phyloP scores from a whole-genome alignment of 2,329 filamentous ascomycete species.

The Aspergillus amoenus region DNA sequence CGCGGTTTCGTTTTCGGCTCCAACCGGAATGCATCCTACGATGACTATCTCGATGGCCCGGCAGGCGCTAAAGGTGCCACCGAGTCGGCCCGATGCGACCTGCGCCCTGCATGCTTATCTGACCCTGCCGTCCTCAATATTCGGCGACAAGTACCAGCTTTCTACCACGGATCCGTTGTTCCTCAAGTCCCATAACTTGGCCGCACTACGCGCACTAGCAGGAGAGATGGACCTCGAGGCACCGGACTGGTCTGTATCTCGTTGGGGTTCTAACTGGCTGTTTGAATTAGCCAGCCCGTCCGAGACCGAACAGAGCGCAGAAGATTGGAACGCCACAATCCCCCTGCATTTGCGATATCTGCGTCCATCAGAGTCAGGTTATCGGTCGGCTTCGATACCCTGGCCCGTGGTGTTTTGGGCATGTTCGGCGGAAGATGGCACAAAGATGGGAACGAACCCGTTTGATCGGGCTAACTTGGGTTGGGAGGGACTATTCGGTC shows the following conservation, averaged over 20 bases:
- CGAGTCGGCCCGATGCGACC: constrained; percentile 47
- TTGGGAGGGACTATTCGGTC: constrained; percentile 77
- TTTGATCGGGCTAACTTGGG: constrained; percentile 85
- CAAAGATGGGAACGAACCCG: constrained; percentile 72
- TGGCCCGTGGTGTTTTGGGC: constrained; percentile 91
- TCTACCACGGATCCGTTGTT: constrained; percentile 61
- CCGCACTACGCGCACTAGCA: constrained; percentile 64
- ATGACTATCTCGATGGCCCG: constrained; percentile 66
- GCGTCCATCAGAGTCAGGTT: constrained; percentile 57
- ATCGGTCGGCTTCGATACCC: constrained; percentile 61
- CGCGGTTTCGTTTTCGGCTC: constrained; percentile 62
- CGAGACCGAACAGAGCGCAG: constrained; percentile 2
- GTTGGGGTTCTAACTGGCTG: constrained; percentile 78
- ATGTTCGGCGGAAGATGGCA: constrained; percentile 61
- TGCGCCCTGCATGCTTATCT: constrained; percentile 79
- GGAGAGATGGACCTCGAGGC: constrained; percentile 87
- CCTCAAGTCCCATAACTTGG: constrained; percentile 75
- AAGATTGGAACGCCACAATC: constrained; percentile 50
- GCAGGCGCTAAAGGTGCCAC: constrained; percentile 48
- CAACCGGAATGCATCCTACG: constrained; percentile 80
- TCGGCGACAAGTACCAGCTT: constrained; percentile 86
- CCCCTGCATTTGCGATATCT: constrained; percentile 87
- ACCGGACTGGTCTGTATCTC: constrained; percentile 72
- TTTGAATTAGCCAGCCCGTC: constrained; percentile 67
- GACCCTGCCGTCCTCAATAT: constrained; percentile 76